Base-by-base conservation (phyloP, 768 basidiomycete genomes). In the Phanerodontia chrysosporium region DNA sequence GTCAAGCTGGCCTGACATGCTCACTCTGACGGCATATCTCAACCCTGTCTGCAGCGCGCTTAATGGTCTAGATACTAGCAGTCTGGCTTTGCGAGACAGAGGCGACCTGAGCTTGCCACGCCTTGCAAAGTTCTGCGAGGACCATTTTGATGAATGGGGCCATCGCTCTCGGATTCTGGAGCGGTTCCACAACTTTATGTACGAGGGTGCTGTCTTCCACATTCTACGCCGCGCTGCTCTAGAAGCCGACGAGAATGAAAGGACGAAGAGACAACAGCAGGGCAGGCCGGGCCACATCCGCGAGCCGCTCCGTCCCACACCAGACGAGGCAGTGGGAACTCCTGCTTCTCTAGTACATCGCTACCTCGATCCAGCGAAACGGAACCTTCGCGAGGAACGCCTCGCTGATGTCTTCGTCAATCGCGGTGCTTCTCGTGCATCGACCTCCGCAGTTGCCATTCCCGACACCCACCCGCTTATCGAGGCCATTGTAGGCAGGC, bases 401-500 rank as follows among this genome's bases (percentile, higher is more conserved):
- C 51, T 60, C 46, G 58, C 64, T 8, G 58, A 57, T 0, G 65
- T 65, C 10, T 72, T 71, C 46, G 64, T 64, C 10, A 62, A 60
- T 21, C 52, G 58, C 5, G 65, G 56, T 45, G n/a, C 46, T 1
- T 58, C 45, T 4, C 36, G 28, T 4, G 48, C 49, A 24, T 13
- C 48, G 8, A 22, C 52, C 5, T 25, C 52, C 7, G 24, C 36
- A 2, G 39, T 42, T 13, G 49, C 30, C 18, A 51, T 45, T 1
- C 54, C 45, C 7, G 70, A 68, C 29, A 57, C 62, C 2, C 48
- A 66, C 36, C 58, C 62, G 2, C 61, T 73, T 55, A 64, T 79
- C 32, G 58, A 69, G 21, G 71, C 72, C 53, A 78, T 81, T 29
- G 64, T 71, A 48, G 63, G 67, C 3, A 66, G 55, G 2, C 72